Conservation (phyloP, 495 filamentous ascomycete species). For the Oidiodendron maius region DNA sequence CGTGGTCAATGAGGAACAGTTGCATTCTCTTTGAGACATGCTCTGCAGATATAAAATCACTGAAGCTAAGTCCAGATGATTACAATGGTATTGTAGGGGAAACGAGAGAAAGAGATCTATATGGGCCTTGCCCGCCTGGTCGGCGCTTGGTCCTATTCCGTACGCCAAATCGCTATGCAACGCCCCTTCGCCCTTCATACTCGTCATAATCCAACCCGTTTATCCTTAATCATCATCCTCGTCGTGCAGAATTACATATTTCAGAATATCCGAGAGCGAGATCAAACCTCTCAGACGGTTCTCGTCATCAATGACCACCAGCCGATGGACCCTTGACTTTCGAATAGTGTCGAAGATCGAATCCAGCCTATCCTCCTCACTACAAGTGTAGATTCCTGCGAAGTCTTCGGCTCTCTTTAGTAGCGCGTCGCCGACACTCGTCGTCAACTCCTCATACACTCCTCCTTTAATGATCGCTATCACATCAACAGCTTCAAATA, state of each 20-base stretch:
- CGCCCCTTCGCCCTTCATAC: slow-evolving; percentile 8
- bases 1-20: no score
- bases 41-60: neutral
- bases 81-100: slow-evolving; percentile 21
- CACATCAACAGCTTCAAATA: slow-evolving; percentile 97
- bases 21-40: no score
- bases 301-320: slow-evolving; percentile 88
- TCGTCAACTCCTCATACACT: slow-evolving; percentile 81
- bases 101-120: slow-evolving; percentile 20
- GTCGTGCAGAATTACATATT: slow-evolving; percentile 86
- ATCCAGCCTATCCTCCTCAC: slow-evolving; percentile 82
- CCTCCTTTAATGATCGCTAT: slow-evolving; percentile 93
- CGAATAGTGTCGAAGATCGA: slow-evolving; percentile 97
- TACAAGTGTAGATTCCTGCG: slow-evolving; percentile 93
- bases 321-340: slow-evolving; percentile 84
- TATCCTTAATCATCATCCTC: slow-evolving; percentile 53
- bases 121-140: slow-evolving; percentile 11
- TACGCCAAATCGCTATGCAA: slow-evolving; percentile 28
- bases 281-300: slow-evolving; percentile 82
- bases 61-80: neutral
- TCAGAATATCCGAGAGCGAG: slow-evolving; percentile 92
- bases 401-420: slow-evolving; percentile 87
- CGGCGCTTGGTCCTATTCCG: slow-evolving; percentile 11
- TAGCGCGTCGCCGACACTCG: slow-evolving; percentile 85
- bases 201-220: slow-evolving; percentile 13